Evolutionary conservation across 2,329 filamentous ascomycete species (phyloP), one percentile per base, ranked within the genome.

Genomic region (Venturia nashicola): DNA sequence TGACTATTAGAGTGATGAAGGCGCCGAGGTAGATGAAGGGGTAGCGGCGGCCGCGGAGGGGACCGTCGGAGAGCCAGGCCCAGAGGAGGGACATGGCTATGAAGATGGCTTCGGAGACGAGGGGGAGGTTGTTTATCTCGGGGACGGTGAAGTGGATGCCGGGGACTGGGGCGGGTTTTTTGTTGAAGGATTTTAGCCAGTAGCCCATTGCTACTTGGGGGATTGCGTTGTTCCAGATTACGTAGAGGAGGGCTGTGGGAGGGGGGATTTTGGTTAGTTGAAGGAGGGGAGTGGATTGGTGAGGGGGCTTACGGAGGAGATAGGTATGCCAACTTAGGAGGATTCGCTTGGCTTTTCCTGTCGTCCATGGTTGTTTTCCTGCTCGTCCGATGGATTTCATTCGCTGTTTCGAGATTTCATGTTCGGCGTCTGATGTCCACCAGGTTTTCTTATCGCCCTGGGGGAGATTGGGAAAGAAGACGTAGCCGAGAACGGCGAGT

Each of bases 281-380:
- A 14, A 9, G 20, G 20, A 27, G n/a, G 20, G 14, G 11, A 8
- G 8, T 12, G 46, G 46, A 11, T 27, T 51, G n/a, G 46, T 4
- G 11, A 27, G 23, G 23, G 27, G 46, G 27, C 46, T 8, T 51
- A 51, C 46, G 46, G 3, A 89, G 74, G 0, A 80, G 67, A 63
- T 85, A 88, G 1, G 88, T 82, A 66, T 86, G 85, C 86, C 86
- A 88, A 7, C 80, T 82, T 0, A 77, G 76, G 64, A 87, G 81
- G 27, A 88, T 87, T 68, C 80, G 82, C 71, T 78, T 78, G 44
- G 87, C 68, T 72, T 85, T 87, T 2, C 72, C 70, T 62, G 73
- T 75, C 0, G 78, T 80, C 46, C 46, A 51, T 8, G 46, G 46
- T 32, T 51, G 46, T 32, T 51, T 51, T 6, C 46, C 46, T 20